Evolutionary conservation across 129 eudicot genomes (phyloP).

Genomic region (Flaveria bidentis): DNA sequence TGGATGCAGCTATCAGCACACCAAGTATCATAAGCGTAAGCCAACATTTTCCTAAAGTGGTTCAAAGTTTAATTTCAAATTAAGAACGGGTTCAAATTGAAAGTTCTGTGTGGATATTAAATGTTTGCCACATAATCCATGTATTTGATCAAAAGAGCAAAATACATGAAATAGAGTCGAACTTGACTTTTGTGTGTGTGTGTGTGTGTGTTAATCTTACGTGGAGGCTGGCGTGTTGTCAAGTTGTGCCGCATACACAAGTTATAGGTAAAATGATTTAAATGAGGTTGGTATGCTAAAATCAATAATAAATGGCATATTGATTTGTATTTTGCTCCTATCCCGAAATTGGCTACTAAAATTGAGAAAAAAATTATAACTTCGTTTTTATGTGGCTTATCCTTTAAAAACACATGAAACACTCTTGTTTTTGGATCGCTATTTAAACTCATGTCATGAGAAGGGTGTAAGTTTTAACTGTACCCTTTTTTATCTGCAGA

Average conservation of each 20-base stretch:
- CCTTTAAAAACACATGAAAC: not conserved
- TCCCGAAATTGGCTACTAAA: not conserved
- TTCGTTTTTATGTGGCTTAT: not conserved
- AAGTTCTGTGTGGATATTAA: not conserved
- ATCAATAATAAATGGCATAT: not conserved
- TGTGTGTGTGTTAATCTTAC: not conserved
- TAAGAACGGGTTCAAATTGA: slow-evolving; percentile 1
- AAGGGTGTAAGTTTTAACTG: not conserved
- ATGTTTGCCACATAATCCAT: not conserved
- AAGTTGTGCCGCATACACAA: not conserved
- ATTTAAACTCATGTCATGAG: not conserved
- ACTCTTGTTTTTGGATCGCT: not conserved
- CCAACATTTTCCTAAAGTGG: slow-evolving; percentile 15
- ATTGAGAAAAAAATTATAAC: not conserved
- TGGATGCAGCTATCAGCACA: slow-evolving; percentile 90
- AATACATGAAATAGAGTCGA: not conserved
- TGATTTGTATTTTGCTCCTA: not conserved
- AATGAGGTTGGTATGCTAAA: not conserved
- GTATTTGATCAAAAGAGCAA: not conserved
- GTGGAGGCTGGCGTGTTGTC: not conserved
- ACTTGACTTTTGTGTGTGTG: not conserved
- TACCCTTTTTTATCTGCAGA: slow-evolving; percentile 50
- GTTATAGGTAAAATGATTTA: not conserved
- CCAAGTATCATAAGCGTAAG: slow-evolving; percentile 99
- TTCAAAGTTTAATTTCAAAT: not conserved